These are phyloP conservation scores for Fusarium goolgardi DNA, from an alignment of 2,329 filamentous ascomycete species.

Conservation along the genomic window DNA sequence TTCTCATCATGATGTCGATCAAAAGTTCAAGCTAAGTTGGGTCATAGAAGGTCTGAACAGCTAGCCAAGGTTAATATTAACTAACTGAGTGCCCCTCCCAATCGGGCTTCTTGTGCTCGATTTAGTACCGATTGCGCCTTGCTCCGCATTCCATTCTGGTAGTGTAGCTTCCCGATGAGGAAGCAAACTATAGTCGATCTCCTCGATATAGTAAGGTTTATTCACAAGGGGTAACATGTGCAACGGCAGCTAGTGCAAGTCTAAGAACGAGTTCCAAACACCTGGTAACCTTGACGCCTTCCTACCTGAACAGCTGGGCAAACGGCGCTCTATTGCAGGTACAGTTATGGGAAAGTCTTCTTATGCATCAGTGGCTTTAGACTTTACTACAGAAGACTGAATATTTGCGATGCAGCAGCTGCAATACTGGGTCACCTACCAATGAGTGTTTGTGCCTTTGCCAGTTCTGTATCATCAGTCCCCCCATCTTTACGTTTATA, in stretches of 20 bases:
- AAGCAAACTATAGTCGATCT: neutral
- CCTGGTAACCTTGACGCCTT: slow-evolving; percentile 16
- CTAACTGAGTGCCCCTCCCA: neutral
- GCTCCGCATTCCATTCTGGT: slow-evolving; percentile 28
- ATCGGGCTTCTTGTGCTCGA: neutral
- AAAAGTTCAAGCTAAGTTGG: neutral
- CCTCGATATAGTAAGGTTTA: slow-evolving; percentile 2
- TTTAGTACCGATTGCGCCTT: neutral
- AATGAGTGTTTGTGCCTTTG: neutral
- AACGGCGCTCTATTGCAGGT: neutral
- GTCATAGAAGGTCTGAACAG: neutral
- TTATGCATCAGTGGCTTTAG: slow-evolving; percentile 23
- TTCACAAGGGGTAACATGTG: neutral
- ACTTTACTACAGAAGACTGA: slow-evolving; percentile 1
- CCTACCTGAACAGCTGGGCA: slow-evolving; percentile 1
- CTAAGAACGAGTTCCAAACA: neutral
- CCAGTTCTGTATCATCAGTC: neutral
- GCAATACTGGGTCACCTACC: neutral
- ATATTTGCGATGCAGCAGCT: neutral
- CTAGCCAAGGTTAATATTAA: neutral
- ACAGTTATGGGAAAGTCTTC: neutral
- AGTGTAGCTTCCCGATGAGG: neutral
- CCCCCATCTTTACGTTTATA: neutral
- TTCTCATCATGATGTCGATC: neutral
- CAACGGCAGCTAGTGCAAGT: slow-evolving; percentile 9